phyloP scores from a whole-genome alignment of 805 yeast genomes.

The Saccharomycopsis fermentans region DNA sequence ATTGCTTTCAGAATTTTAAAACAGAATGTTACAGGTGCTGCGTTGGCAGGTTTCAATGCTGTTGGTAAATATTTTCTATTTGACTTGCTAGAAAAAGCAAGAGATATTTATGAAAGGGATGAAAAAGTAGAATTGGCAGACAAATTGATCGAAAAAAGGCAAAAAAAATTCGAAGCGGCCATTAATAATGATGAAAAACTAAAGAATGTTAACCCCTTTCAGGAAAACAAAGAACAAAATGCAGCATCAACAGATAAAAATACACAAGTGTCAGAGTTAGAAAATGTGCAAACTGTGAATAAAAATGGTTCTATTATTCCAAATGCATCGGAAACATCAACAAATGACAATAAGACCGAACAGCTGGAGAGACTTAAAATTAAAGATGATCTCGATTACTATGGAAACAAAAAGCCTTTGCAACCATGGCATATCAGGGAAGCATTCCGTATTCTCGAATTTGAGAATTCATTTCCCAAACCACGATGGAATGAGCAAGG shows the following conservation, averaged over 20 bases:
- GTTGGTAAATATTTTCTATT: constrained; percentile 15
- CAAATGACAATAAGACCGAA: neutral
- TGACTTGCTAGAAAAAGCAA: constrained; percentile 18
- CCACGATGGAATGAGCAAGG: constrained; percentile 15
- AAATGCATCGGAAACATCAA: neutral
- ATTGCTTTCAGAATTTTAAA: constrained; percentile 11
- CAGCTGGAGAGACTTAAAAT: neutral
- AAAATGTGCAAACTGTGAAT: neutral
- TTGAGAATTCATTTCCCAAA: constrained; percentile 15
- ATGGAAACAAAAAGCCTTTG: constrained; percentile 7
- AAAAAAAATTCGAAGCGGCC: constrained; percentile 8
- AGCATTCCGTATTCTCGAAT: constrained; percentile 14
- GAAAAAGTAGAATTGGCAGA: constrained; percentile 11
- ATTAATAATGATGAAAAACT: neutral
- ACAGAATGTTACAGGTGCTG: constrained; percentile 12
- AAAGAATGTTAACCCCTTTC: neutral
- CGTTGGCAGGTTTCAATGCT: constrained; percentile 15
- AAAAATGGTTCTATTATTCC: neutral
- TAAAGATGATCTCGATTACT: neutral
- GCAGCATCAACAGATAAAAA: neutral
- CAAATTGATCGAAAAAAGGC: constrained; percentile 2
- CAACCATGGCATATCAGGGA: constrained; percentile 16
- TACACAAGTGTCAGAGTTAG: too few relatives aligned
- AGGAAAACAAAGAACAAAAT: neutral
- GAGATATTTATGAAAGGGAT: constrained; percentile 14